These are phyloP conservation scores for Solanum clarkiae DNA, from an alignment of 257 asterid species.

Conservation along the genomic window DNA sequence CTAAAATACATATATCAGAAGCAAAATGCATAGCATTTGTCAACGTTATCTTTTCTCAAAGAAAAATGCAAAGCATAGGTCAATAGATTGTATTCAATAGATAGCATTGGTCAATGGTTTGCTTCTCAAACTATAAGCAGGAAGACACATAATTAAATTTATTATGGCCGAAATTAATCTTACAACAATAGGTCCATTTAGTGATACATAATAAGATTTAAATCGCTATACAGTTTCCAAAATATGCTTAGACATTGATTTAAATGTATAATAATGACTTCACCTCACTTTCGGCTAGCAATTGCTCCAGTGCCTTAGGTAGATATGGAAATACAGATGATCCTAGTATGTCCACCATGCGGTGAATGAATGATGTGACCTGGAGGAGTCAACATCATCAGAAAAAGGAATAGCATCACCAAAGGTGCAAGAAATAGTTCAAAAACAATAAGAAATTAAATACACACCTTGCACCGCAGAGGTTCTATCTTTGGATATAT, in stretches of 20 bases:
- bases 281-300: conserved; percentile 90
- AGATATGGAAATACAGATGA: conserved; percentile 79
- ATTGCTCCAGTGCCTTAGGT: conserved; percentile 80
- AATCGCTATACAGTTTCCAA: not conserved
- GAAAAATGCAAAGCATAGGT: not conserved
- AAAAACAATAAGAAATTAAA: not conserved
- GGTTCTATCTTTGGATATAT: conserved; percentile 72
- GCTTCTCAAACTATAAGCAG: not conserved
- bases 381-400: conserved; percentile 16
- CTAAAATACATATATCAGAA: not conserved
- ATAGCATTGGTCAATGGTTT: not conserved
- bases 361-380: conserved; percentile 91
- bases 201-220: not conserved
- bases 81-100: not conserved
- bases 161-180: not conserved
- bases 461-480: conserved; percentile 71
- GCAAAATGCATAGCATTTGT: not conserved
- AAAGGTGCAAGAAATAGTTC: not conserved
- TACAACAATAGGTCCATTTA: not conserved
- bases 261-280: not conserved
- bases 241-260: not conserved
- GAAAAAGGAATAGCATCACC: not conserved
- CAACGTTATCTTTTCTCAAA: not conserved
- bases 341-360: conserved; percentile 94
- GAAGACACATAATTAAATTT: not conserved